Evolutionary conservation across 2,329 filamentous ascomycete genomes (phyloP).

Genomic region (Clonostachys chloroleuca): DNA sequence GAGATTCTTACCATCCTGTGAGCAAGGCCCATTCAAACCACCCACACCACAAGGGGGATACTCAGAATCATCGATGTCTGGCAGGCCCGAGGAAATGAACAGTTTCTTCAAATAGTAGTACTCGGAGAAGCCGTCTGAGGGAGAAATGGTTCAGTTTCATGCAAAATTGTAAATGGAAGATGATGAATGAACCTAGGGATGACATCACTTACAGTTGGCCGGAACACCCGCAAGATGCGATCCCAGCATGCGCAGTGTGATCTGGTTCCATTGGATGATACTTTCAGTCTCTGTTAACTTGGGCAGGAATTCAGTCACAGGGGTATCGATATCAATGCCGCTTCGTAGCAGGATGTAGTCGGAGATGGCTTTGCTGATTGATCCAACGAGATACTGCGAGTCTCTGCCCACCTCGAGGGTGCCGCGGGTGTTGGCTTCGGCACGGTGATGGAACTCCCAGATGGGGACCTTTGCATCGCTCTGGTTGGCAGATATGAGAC

Average conservation of each 20-base stretch:
- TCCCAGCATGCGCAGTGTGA: slow-evolving; percentile 28
- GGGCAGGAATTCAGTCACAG: slow-evolving; percentile 26
- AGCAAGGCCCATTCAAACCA: slow-evolving; percentile 24
- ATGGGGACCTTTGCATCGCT: slow-evolving; percentile 15
- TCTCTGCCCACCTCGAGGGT: slow-evolving; percentile 21
- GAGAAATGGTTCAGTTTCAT: background rate
- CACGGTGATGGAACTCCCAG: slow-evolving; percentile 36
- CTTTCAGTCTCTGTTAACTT: slow-evolving; percentile 14
- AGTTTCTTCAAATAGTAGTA: slow-evolving; percentile 26
- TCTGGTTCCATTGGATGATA: slow-evolving; percentile 23
- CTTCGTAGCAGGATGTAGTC: slow-evolving; percentile 27
- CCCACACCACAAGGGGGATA: slow-evolving; percentile 29
- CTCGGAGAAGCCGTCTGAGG: slow-evolving; percentile 19
- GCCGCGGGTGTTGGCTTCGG: slow-evolving; percentile 22
- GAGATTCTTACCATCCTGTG: slow-evolving; percentile 17
- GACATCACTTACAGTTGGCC: slow-evolving; percentile 23
- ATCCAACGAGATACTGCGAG: slow-evolving; percentile 35
- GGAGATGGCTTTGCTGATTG: slow-evolving; percentile 30
- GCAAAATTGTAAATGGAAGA: background rate
- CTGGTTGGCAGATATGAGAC: slow-evolving; percentile 23
- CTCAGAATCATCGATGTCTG: slow-evolving; percentile 19
- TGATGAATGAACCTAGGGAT: background rate
- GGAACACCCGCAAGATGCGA: slow-evolving; percentile 27
- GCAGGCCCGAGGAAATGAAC: slow-evolving; percentile 27
- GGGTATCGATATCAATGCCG: slow-evolving; percentile 21